phyloP scores from a whole-genome alignment of 305 asterid genomes.

The Solanum aculeatissimum region DNA sequence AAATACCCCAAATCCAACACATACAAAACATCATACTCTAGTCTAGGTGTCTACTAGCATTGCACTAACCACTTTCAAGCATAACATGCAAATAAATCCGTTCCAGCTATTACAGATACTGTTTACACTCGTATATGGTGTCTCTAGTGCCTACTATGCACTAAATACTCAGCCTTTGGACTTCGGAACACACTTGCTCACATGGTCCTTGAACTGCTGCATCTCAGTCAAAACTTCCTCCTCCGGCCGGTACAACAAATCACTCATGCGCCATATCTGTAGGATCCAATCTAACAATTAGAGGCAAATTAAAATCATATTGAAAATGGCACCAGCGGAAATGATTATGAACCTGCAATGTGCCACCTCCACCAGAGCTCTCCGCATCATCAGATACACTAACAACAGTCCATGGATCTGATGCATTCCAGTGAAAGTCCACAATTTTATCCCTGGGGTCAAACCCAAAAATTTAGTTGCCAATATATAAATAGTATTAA shows the following conservation, averaged over 20 bases:
- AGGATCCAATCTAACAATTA: background rate
- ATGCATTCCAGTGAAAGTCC: conserved; percentile 87
- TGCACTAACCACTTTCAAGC: background rate
- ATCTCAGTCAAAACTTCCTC: conserved; percentile 78
- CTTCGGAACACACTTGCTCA: conserved; percentile 59
- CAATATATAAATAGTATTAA: background rate
- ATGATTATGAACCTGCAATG: conserved; percentile 54
- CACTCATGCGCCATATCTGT: conserved; percentile 97
- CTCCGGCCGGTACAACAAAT: conserved; percentile 75
- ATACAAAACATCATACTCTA: background rate
- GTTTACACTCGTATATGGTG: background rate
- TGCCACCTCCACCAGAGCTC: conserved; percentile 87
- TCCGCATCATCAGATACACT: conserved; percentile 94
- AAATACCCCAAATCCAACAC: background rate
- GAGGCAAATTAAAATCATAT: background rate
- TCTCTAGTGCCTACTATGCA: background rate
- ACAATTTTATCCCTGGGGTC: conserved; percentile 78
- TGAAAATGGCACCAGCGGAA: background rate
- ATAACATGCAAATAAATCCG: background rate
- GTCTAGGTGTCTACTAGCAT: background rate
- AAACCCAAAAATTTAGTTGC: background rate
- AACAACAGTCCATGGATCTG: conserved; percentile 88
- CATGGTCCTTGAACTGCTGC: conserved; percentile 76
- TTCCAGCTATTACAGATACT: background rate
- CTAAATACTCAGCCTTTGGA: background rate